These are phyloP conservation scores for Penicillium sp. DNA, from an alignment of 2,329 filamentous ascomycete genomes.

Conservation along the genomic window DNA sequence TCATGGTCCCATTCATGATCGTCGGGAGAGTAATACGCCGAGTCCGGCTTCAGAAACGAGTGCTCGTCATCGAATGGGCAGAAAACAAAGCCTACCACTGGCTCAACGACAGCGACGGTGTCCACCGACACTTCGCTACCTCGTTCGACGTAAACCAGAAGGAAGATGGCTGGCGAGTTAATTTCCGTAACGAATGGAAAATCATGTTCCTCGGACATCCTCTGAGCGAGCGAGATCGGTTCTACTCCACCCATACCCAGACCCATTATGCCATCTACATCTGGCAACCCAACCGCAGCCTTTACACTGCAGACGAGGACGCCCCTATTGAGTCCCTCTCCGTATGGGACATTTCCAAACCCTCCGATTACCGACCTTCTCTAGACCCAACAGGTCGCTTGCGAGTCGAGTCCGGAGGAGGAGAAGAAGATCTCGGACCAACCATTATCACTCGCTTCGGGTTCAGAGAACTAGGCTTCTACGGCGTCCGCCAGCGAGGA, in stretches of 20 bases:
- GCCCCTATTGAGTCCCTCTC: conserved; percentile 51
- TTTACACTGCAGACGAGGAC: conserved; percentile 47
- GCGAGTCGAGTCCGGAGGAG: too few relatives aligned
- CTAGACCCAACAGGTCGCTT: conserved; percentile 40
- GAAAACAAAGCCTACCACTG: conserved; percentile 46
- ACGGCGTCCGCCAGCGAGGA: conserved; percentile 49
- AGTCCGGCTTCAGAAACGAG: conserved; percentile 44
- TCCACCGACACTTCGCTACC: conserved; percentile 53
- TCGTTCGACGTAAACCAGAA: conserved; percentile 46
- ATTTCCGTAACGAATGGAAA: conserved; percentile 52
- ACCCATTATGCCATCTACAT: conserved; percentile 55
- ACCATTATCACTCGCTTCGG: conserved; percentile 44
- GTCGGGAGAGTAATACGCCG: conserved; percentile 46
- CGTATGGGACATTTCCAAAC: conserved; percentile 51
- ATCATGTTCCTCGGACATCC: conserved; percentile 52
- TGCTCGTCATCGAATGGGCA: conserved; percentile 58
- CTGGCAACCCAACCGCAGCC: conserved; percentile 52
- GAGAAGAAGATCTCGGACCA: too few relatives aligned
- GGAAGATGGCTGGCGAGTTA: conserved; percentile 42
- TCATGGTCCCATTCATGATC: conserved; percentile 46
- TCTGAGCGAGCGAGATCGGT: conserved; percentile 48
- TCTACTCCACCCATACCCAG: conserved; percentile 53
- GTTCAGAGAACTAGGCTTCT: conserved; percentile 47
- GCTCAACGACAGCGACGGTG: conserved; percentile 44
- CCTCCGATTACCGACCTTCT: conserved; percentile 45